Percentiles rank a stretch among this genome's conserved stretches.
Conservation (phyloP, 768 basidiomycete species). For the Suillus decipiens region DNA sequence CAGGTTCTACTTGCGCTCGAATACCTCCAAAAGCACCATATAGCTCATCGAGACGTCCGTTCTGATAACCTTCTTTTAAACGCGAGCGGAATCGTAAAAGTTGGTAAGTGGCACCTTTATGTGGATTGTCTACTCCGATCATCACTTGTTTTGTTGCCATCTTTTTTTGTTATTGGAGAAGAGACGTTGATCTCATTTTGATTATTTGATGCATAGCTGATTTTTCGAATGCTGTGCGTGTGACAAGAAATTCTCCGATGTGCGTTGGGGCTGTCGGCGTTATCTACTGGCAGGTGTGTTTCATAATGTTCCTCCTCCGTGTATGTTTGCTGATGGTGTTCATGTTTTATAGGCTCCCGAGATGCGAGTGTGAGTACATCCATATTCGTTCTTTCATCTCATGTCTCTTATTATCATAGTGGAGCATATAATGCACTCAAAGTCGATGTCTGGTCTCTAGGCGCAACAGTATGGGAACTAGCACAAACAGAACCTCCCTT, state of each 20-base stretch:
- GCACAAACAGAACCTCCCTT: conserved; percentile 78
- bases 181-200: conserved; percentile 8
- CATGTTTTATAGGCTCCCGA: conserved; percentile 58
- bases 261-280: conserved; percentile 67
- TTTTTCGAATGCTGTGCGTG: conserved; percentile 74
- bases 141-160: conserved; percentile 5
- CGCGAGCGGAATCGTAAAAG: conserved; percentile 66
- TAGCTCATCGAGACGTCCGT: conserved; percentile 83
- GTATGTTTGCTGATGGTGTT: neutral
- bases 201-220: conserved; percentile 52
- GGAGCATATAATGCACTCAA: conserved; percentile 73
- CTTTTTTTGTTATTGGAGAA: neutral
- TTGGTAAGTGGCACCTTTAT: conserved; percentile 49
- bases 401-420: conserved; percentile 33
- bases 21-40: conserved; percentile 61
- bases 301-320: neutral
- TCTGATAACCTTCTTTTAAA: conserved; percentile 83
- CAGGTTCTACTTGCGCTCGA: conserved; percentile 68
- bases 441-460: conserved; percentile 80
- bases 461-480: conserved; percentile 84
- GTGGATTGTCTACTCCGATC: neutral
- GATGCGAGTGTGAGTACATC: conserved; percentile 58
- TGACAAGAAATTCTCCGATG: conserved; percentile 51
- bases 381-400: conserved; percentile 4
- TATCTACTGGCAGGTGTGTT: conserved; percentile 73